Evolutionary conservation across 495 filamentous ascomycete species (phyloP), one percentile per base, ranked within the genome.

Genomic region (Penicillium cosmopolitanum): DNA sequence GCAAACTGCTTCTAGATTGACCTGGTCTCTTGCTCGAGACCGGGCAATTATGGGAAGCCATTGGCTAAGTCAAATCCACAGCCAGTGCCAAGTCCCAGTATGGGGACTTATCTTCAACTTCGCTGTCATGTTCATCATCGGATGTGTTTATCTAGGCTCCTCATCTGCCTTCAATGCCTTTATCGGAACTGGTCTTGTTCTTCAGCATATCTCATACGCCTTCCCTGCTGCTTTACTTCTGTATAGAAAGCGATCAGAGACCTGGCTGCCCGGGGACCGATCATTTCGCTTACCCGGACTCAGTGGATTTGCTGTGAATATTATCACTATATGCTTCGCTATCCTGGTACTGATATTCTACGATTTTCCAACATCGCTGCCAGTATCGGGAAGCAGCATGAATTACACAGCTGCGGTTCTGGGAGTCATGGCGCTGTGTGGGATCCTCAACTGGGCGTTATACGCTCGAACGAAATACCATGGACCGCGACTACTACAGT

Each of bases 1-100:
- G n/a, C 71, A 75, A 38, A 71, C 70, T 1, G 69, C 70, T 4
- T 77, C 75, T 10, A 68, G 75, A 18, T 64, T 78, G 34, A 72
- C 70, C 3, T 78, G 76, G 76, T 65, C 70, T 10, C 75, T 78
- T 48, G 75, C 71, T 43, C 61, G 73, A 57, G 75, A 77, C 50
- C 53, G 64, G 44, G 70, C 63, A 7, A 57, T 68, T 18, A 38
- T 71, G 9, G 60, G 56, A 2, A 65, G 63, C 9, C 38, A 62
- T 10, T 55, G 60, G 47, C 54, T 70, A 23, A 61, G 58, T 15
- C 38, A 44, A 53, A 59, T 65, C 11, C 56, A 69, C 42, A 53
- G 57, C 11, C 25, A 42, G 2, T 58, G 69, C 16, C 57, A 60
- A 18, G 60, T 62, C 3, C 54, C 54, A n/a, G 58, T 62, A 13